Evolutionary conservation across 2,329 filamentous ascomycete species (phyloP).

Genomic region (Cordyceps sp.): DNA sequence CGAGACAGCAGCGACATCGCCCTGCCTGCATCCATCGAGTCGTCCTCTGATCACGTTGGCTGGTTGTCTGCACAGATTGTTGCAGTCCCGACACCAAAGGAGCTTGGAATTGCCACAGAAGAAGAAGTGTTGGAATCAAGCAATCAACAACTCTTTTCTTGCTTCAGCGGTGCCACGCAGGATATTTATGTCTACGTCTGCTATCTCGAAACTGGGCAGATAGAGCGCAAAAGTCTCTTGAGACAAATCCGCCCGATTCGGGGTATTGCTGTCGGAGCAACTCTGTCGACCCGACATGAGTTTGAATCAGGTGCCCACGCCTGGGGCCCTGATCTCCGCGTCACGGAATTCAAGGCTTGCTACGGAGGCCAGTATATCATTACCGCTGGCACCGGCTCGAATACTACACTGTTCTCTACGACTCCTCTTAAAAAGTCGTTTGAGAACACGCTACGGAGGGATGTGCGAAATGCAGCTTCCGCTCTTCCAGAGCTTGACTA

Average conservation of each 20-base stretch:
- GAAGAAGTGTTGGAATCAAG: conserved; percentile 2
- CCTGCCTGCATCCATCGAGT: conserved; percentile 4
- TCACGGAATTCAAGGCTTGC: conserved; percentile 4
- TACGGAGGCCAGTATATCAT: conserved; percentile 2
- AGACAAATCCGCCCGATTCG: conserved; percentile 2
- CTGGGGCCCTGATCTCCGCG: conserved; percentile 3
- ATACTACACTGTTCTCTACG: conserved; percentile 2
- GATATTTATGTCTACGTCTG: conserved; percentile 3
- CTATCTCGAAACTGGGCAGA: conserved; percentile 3
- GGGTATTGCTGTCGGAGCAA: conserved; percentile 2
- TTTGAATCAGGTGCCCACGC: conserved; percentile 2
- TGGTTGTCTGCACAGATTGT: conserved; percentile 5
- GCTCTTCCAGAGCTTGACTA: conserved; percentile 2
- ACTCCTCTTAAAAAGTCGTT: conserved; percentile 2
- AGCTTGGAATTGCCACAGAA: conserved; percentile 2
- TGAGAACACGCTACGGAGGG: conserved; percentile 2
- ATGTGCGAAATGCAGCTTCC: conserved; percentile 1
- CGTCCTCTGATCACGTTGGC: conserved; percentile 3
- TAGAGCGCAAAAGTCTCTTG: conserved; percentile 2
- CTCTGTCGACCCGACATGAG: conserved; percentile 2
- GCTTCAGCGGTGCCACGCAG: conserved; percentile 2
- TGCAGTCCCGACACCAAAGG: conserved; percentile 3
- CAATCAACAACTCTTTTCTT: conserved; percentile 2
- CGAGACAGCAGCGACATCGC: conserved; percentile 3
- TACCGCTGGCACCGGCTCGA: conserved; percentile 2